phyloP scores from a whole-genome alignment of 768 basidiomycete genomes.

The Suillus decipiens region DNA sequence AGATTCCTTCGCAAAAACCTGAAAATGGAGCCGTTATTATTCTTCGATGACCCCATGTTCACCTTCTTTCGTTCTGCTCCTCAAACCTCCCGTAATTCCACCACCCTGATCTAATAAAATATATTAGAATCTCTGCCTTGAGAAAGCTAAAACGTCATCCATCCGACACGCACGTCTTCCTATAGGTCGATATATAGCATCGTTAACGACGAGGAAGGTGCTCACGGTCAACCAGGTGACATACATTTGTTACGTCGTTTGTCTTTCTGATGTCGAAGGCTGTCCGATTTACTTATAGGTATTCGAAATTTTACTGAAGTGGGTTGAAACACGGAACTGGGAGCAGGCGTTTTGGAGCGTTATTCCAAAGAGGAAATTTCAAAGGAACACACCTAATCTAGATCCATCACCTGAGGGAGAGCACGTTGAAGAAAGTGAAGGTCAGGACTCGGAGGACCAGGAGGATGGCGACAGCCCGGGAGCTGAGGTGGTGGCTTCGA shows the following conservation, averaged over 20 bases:
- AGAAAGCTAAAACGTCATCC: constrained; percentile 75
- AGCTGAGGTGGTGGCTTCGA: constrained; percentile 15
- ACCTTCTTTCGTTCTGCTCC: neutral
- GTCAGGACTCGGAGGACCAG: constrained; percentile 17
- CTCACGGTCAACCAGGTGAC: constrained; percentile 91
- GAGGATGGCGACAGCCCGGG: constrained; percentile 17
- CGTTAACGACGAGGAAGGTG: constrained; percentile 89
- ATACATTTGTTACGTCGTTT: constrained; percentile 10
- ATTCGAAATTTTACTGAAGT: constrained; percentile 88
- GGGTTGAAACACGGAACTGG: constrained; percentile 88
- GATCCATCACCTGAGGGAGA: constrained; percentile 19
- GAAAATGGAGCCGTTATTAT: neutral
- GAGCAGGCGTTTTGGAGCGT: constrained; percentile 83
- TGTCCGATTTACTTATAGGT: constrained; percentile 39
- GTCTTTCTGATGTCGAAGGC: constrained; percentile 6
- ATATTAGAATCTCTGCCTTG: constrained; percentile 79
- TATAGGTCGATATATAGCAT: constrained; percentile 86
- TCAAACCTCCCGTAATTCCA: constrained; percentile 3
- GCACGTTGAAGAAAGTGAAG: constrained; percentile 15
- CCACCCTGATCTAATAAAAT: constrained; percentile 20
- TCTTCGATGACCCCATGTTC: constrained; percentile 1
- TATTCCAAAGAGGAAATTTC: constrained; percentile 91
- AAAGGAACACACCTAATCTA: constrained; percentile 32
- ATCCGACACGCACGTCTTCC: constrained; percentile 89
- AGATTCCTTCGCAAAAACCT: neutral